Conservation (phyloP, 257 asterid genomes). For the Fraxinus pennsylvanica region DNA sequence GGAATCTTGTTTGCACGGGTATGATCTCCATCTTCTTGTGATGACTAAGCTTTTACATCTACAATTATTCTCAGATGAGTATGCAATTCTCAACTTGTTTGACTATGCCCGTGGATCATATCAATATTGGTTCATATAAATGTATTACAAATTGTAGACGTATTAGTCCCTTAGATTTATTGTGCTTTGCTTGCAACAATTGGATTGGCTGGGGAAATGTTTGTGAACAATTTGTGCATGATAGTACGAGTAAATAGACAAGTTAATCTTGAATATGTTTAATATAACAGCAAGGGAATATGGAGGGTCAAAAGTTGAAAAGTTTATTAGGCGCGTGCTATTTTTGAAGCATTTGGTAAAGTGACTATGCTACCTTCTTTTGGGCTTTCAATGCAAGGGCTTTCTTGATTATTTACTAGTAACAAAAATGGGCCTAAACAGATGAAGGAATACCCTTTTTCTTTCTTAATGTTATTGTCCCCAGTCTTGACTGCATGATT, state of each 20-base stretch:
- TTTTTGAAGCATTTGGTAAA: not conserved
- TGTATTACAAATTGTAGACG: not conserved
- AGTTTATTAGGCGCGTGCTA: not conserved
- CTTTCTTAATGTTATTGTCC: not conserved
- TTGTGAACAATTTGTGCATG: not conserved
- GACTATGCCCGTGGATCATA: not conserved
- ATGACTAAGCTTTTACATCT: not conserved
- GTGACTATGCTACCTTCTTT: not conserved
- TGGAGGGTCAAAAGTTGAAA: not conserved
- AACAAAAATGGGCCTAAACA: not conserved
- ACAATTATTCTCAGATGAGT: not conserved
- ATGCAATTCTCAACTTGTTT: not conserved
- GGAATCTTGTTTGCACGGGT: slow-evolving; percentile 98
- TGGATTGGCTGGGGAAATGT: not conserved
- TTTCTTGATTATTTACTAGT: not conserved
- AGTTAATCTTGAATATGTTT: not conserved
- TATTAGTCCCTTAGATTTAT: not conserved
- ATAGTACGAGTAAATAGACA: not conserved
- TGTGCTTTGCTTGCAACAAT: not conserved
- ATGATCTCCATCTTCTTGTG: slow-evolving; percentile 24
- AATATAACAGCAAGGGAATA: not conserved
- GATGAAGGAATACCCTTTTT: not conserved
- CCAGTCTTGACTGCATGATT: not conserved
- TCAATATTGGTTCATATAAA: not conserved
- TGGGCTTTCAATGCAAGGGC: not conserved